phyloP scores from a whole-genome alignment of 2,329 filamentous ascomycete species.

The Amauroascus niger region DNA sequence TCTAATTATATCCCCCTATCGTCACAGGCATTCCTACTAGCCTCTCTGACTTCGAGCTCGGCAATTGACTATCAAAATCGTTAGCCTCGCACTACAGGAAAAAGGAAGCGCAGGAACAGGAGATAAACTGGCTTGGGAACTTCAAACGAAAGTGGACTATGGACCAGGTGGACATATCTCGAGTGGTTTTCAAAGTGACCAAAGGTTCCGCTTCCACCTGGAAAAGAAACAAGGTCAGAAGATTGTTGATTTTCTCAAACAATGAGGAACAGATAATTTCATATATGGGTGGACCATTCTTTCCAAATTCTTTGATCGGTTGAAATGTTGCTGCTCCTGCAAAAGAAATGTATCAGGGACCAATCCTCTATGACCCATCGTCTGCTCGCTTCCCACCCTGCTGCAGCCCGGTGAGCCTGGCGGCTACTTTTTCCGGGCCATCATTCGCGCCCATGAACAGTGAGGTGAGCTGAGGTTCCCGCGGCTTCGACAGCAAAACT shows the following conservation, averaged over 20 bases:
- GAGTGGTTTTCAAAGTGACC: constrained; percentile 4
- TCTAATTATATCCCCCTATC: too few relatives aligned
- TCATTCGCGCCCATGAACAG: constrained; percentile 40
- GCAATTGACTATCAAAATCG: too few relatives aligned
- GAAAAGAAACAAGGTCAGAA: not conserved
- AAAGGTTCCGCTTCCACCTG: constrained; percentile 1
- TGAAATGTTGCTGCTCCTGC: constrained; percentile 6
- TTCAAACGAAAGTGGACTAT: too few relatives aligned
- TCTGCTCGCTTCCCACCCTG: constrained; percentile 41
- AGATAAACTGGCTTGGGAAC: too few relatives aligned
- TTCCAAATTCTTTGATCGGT: not conserved
- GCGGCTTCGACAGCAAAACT: constrained; percentile 31
- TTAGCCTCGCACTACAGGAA: too few relatives aligned
- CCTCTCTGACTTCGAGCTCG: too few relatives aligned
- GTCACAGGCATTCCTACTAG: too few relatives aligned
- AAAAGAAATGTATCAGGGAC: constrained; percentile 1
- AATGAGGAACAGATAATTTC: not conserved
- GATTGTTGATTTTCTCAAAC: not conserved
- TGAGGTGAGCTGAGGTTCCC: constrained; percentile 24
- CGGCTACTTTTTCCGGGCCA: constrained; percentile 44
- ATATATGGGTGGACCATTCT: constrained; percentile 4
- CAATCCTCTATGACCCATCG: constrained; percentile 41
- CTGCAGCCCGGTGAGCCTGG: constrained; percentile 42
- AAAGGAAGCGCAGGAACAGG: too few relatives aligned
- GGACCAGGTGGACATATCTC: constrained; percentile 3